Evolutionary conservation across 306 rosid genomes (phyloP), one percentile per base, ranked within the genome.

Genomic region (Quercus ilex): DNA sequence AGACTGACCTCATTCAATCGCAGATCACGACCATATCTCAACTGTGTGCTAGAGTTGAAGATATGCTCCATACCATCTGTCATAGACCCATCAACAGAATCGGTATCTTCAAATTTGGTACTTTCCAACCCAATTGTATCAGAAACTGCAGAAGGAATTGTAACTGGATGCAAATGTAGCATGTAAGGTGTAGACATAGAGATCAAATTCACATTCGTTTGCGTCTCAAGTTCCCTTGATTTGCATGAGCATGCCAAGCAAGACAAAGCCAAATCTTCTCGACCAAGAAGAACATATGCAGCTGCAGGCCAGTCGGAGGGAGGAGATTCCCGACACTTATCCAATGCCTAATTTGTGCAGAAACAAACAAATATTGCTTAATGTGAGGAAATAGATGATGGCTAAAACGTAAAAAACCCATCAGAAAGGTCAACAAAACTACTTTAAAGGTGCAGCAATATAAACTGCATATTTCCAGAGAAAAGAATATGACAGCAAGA

Each of bases 1-100:
- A 67, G 82, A 76, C 85, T 80, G 60, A 94, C 99, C 99, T 94
- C 99, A 73, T 94, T 94, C 87, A 94, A 86, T 74, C 97, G 90
- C 81, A 94, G 89, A 89, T 94, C 99, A 79, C 91, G 91, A 67
- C 99, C 99, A 87, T 92, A 94, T 18, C 91, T 97, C 90, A 94
- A 83, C 82, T 92, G 99, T 69, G 99, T 94, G 91, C 97, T 92
- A 65, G 97, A 89, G 92, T 91, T 94, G 85, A 94, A 94, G 71
- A 94, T 94, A 85, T 94, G 99, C 79, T 94, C 99, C 99, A 94
- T 94, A 74, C 99, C 99, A 87, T 94, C 97, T 35, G 87, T 85
- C 86, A 69, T 86, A 75, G 94, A 91, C 79, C 99, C 99, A 64
- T 94, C 97, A 78, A 92, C 88, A 75, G 97, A 90, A 89, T 94